Evolutionary conservation across 2,329 filamentous ascomycete species (phyloP), one percentile per base, ranked within the genome.

Genomic region (Aspergillus fumigatus): DNA sequence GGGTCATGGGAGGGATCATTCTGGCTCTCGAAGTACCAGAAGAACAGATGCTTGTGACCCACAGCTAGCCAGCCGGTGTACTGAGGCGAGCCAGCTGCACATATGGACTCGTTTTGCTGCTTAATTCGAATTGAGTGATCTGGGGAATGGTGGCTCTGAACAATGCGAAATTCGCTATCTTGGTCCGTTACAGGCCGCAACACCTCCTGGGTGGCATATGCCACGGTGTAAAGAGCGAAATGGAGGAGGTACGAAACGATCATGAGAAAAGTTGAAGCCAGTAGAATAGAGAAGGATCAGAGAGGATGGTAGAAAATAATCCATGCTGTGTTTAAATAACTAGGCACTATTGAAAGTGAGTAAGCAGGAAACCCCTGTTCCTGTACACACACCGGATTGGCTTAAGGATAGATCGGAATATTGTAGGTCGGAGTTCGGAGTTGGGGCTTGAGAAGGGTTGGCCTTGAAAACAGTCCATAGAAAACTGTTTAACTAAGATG

Each of bases 61-160:
- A 64, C 55, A 38, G 68, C 66, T 2, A 70, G 50, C 67, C 66
- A 69, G 8, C 66, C 67, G 0, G 67, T 69, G 54, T 66, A 69
- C 29, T 69, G 67, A 29, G 54, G 50, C 4, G 67, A 68, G 17
- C 61, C 64, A 4, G 67, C 66, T 5, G 59, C 54, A 43, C 67
- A 69, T 19, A 69, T 40, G 17, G 58, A 55, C 38, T 68, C 65
- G 35, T 59, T 67, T 50, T 69, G 65, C 47, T 65, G 52, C 23
- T 60, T 62, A 49, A 69, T 70, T 3, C 66, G 62, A 9, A 69
- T 59, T 1, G 64, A 61, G 29, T 70, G 53, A 9, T 47, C 26
- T 8, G 54, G 56, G 5, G 56, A 52, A 50, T 56, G 40, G 8
- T 9, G 5, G 48, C 58, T 59, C 40, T 5, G 54, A n/a, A 59